These are phyloP conservation scores for Phytophthora cryptogea DNA, from an alignment of 352 stramenopile genomes.

Conservation along the genomic window DNA sequence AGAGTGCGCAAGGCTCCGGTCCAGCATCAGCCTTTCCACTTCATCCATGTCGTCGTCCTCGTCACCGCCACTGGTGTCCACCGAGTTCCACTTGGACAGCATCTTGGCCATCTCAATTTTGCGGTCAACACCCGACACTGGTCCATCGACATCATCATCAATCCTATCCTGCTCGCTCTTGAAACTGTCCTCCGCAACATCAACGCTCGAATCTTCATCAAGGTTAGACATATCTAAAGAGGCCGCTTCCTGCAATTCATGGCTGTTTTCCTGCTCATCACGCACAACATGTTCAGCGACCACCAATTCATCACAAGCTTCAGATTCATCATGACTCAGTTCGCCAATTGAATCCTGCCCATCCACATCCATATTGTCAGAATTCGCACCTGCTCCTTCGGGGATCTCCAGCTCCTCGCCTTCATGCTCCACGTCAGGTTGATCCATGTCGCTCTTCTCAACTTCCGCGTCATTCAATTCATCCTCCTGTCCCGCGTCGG, in stretches of 20 bases:
- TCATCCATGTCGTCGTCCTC: slow-evolving; percentile 32
- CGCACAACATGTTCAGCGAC: slow-evolving; percentile 38
- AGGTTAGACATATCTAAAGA: slow-evolving; percentile 26
- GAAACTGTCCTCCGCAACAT: slow-evolving; percentile 21
- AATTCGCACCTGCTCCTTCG: slow-evolving; percentile 39
- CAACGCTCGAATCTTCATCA: slow-evolving; percentile 29
- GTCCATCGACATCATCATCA: slow-evolving; percentile 26
- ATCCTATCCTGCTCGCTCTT: slow-evolving; percentile 25
- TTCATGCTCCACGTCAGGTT: slow-evolving; percentile 37
- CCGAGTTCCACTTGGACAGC: slow-evolving; percentile 20
- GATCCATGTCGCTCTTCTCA: slow-evolving; percentile 25
- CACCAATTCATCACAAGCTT: slow-evolving; percentile 32
- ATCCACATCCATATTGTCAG: slow-evolving; percentile 29
- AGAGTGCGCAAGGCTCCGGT: slow-evolving; percentile 18
- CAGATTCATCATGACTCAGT: slow-evolving; percentile 35
- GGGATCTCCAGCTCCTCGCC: slow-evolving; percentile 21
- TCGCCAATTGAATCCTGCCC: slow-evolving; percentile 31
- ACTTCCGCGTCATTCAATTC: slow-evolving; percentile 29
- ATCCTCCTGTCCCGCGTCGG: slow-evolving; percentile 21
- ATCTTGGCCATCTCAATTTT: slow-evolving; percentile 24
- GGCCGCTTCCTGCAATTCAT: slow-evolving; percentile 22
- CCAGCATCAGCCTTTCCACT: slow-evolving; percentile 35
- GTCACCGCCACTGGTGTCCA: slow-evolving; percentile 14
- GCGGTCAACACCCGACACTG: slow-evolving; percentile 16
- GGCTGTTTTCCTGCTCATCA: slow-evolving; percentile 42